Conservation (phyloP, 73 alveolate genomes). For the Tetrahymena elliotti region DNA sequence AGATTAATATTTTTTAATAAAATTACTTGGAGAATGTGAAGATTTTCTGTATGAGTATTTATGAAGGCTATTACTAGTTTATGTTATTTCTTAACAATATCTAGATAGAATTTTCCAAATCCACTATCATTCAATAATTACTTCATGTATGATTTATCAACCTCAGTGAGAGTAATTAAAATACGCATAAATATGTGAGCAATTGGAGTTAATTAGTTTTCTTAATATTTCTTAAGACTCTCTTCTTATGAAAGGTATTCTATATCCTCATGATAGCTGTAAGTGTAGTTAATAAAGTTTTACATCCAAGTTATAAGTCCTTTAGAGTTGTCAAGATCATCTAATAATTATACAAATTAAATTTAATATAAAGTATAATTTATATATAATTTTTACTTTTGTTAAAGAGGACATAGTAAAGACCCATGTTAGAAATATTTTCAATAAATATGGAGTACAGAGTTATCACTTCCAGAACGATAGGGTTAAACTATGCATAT, state of each 20-base stretch:
- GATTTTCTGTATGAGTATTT: background rate
- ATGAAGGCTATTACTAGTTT: background rate
- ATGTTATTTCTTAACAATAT: background rate
- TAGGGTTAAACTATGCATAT: background rate
- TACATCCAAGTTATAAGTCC: background rate
- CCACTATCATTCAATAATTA: background rate
- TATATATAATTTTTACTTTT: background rate
- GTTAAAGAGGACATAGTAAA: background rate
- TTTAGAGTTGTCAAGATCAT: background rate
- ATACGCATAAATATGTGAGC: background rate
- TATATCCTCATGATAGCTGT: background rate
- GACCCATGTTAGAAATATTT: background rate
- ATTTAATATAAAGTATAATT: background rate
- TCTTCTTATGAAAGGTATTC: background rate
- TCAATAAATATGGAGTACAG: background rate
- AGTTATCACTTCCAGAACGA: background rate
- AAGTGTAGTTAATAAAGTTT: background rate
- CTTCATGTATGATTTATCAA: background rate
- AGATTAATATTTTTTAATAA: too few relatives aligned
- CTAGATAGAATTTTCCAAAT: background rate
- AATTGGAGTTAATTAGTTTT: background rate
- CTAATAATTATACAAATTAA: background rate
- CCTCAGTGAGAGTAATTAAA: background rate
- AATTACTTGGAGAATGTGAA: background rate
- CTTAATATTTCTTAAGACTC: background rate